Conservation (phyloP, 2,329 filamentous ascomycete genomes). For the Fusarium lateritium region DNA sequence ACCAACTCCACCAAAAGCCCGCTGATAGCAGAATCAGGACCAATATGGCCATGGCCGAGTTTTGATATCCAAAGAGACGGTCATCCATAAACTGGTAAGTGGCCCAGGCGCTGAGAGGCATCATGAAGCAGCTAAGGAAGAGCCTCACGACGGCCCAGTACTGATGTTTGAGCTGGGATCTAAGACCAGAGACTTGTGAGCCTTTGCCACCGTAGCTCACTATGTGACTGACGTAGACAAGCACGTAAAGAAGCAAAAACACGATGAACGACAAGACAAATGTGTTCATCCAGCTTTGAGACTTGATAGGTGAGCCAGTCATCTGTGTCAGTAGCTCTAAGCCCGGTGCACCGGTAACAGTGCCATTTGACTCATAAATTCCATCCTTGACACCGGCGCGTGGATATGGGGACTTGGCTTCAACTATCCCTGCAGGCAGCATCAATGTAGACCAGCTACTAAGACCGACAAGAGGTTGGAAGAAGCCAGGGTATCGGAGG, state of each 20-base stretch:
- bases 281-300: constrained; percentile 79
- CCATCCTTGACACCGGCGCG: constrained; percentile 60
- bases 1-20: constrained; percentile 49
- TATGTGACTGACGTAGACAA: constrained; percentile 59
- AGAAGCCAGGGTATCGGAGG: constrained; percentile 80
- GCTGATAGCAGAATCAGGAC: constrained; percentile 42
- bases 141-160: constrained; percentile 72
- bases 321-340: constrained; percentile 77
- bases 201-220: background rate
- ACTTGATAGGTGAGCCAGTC: constrained; percentile 73
- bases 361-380: constrained; percentile 77
- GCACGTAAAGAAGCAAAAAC: constrained; percentile 71
- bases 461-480: constrained; percentile 78
- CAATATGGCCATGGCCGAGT: constrained; percentile 55
- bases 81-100: constrained; percentile 74
- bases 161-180: constrained; percentile 56
- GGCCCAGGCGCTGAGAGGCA: constrained; percentile 79
- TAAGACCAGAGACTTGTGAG: background rate
- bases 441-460: constrained; percentile 78
- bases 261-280: constrained; percentile 74
- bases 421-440: constrained; percentile 59
- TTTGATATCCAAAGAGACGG: constrained; percentile 32
- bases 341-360: constrained; percentile 67
- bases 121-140: constrained; percentile 81
- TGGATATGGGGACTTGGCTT: constrained; percentile 42